Conservation (phyloP, 1,139 yeast species). For the Citeromyces hawaiiensis region DNA sequence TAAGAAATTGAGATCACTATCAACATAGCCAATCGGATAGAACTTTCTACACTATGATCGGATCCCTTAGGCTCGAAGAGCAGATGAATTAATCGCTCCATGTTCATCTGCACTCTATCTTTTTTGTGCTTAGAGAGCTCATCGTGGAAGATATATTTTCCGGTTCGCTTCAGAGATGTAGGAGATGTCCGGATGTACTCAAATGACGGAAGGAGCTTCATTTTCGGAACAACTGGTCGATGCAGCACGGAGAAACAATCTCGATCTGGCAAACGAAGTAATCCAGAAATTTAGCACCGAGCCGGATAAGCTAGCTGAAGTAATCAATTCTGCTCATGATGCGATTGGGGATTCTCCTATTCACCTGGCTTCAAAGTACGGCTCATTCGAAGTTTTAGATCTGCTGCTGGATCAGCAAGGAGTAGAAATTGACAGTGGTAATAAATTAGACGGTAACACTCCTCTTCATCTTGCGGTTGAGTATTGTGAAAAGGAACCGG, state of each 20-base stretch:
- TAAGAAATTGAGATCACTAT: no score
- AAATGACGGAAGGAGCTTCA: slow-evolving; percentile 47
- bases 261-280: slow-evolving; percentile 53
- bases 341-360: slow-evolving; percentile 74
- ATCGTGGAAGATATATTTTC: no score
- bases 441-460: slow-evolving; percentile 65
- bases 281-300: slow-evolving; percentile 27
- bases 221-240: slow-evolving; percentile 73
- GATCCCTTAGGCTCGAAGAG: no score
- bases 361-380: slow-evolving; percentile 71
- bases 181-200: background rate
- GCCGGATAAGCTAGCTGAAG: slow-evolving; percentile 32
- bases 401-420: slow-evolving; percentile 76
- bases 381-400: slow-evolving; percentile 83
- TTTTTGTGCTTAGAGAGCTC: no score
- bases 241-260: slow-evolving; percentile 79
- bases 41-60: no score
- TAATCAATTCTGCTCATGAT: slow-evolving; percentile 63
- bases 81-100: no score
- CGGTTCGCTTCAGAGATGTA: background rate
- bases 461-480: slow-evolving; percentile 82
- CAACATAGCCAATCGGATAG: no score
- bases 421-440: slow-evolving; percentile 75
- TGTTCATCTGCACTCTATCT: no score
- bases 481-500: slow-evolving; percentile 68